Evolutionary conservation across 2,329 filamentous ascomycete species (phyloP).

Genomic region (Fusarium stilboides): DNA sequence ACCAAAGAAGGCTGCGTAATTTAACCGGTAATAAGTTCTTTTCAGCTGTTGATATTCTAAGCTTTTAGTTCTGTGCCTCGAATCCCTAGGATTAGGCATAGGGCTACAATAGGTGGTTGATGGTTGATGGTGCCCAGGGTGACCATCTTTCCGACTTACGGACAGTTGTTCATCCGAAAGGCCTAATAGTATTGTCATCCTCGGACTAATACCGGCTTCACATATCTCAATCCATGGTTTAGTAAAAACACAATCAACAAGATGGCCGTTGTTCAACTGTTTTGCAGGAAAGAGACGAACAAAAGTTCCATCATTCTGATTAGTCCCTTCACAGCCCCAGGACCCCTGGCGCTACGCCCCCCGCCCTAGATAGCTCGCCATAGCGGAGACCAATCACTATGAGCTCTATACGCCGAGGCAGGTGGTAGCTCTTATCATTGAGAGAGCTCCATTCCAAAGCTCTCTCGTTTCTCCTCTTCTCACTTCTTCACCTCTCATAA

Average conservation of each 20-base stretch:
- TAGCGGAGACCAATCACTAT: conserved; percentile 43
- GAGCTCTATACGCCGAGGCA: conserved; percentile 6
- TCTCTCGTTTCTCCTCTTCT: conserved; percentile 19
- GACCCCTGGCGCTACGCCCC: conserved; percentile 11
- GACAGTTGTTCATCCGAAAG: too few relatives aligned
- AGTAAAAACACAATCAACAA: not conserved
- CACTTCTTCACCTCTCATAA: not conserved
- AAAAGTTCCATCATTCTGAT: conserved; percentile 23
- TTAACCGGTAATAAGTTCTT: too few relatives aligned
- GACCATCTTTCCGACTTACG: too few relatives aligned
- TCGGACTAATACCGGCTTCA: not conserved
- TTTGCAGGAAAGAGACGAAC: conserved; percentile 1
- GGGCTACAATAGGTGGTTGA: too few relatives aligned
- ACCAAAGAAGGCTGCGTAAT: too few relatives aligned
- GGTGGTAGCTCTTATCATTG: conserved; percentile 26
- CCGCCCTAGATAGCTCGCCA: conserved; percentile 29
- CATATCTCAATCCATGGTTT: not conserved
- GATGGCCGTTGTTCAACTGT: too few relatives aligned
- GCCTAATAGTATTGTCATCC: too few relatives aligned
- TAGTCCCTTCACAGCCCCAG: not conserved
- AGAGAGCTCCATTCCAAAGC: conserved; percentile 39
- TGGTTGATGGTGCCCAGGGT: too few relatives aligned
- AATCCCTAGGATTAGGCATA: too few relatives aligned
- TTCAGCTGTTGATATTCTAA: too few relatives aligned
- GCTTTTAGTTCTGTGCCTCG: too few relatives aligned